phyloP scores from a whole-genome alignment of 345 rosid genomes.

The Eucalyptus grandis region DNA sequence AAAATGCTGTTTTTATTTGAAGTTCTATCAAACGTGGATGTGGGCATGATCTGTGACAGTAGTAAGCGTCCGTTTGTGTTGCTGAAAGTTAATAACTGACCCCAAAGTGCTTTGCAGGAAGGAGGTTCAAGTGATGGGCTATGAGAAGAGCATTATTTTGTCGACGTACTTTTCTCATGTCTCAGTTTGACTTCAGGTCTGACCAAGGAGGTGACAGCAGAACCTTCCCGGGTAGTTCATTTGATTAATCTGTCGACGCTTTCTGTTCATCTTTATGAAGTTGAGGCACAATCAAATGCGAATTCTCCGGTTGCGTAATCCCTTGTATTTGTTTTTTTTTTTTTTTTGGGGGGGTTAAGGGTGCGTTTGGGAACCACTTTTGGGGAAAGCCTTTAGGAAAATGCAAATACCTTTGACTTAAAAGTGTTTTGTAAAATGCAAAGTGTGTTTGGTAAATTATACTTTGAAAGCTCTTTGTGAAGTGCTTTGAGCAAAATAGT shows the following conservation, averaged over 20 bases:
- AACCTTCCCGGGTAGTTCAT: neutral
- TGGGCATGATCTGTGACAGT: neutral
- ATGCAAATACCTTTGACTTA: too few species aligned
- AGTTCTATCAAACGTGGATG: neutral
- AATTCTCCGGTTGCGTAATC: neutral
- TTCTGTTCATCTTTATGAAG: neutral
- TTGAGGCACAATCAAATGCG: neutral
- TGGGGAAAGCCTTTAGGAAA: too few species aligned
- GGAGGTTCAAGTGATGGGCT: conserved; percentile 35
- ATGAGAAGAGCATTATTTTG: conserved; percentile 30
- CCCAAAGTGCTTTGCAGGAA: conserved; percentile 34
- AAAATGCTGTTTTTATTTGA: neutral
- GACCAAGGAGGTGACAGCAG: neutral
- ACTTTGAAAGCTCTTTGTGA: too few species aligned
- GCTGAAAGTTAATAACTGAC: neutral
- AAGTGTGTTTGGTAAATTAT: too few species aligned
- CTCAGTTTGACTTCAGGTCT: neutral
- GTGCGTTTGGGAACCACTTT: too few species aligned
- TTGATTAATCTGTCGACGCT: neutral
- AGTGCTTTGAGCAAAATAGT: too few species aligned
- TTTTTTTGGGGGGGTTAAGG: neutral
- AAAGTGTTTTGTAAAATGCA: too few species aligned
- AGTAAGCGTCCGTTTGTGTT: neutral
- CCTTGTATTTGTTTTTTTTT: neutral
- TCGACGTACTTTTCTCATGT: conserved; percentile 40